Evolutionary conservation across 108 stramenopile genomes (phyloP).

Genomic region (Skeletonema grethae): DNA sequence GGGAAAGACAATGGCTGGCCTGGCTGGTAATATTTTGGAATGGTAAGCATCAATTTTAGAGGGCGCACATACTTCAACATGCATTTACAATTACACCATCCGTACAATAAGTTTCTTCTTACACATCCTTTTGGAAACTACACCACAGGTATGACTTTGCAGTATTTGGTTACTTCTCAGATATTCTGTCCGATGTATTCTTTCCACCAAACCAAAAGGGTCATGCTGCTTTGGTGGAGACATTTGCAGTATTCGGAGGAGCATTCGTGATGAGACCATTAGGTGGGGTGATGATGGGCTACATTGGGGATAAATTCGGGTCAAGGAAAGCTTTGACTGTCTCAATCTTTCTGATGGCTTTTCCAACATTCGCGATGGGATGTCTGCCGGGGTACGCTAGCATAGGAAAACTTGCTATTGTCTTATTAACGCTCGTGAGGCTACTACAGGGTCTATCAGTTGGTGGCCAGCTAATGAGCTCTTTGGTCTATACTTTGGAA

Average conservation of each 20-base stretch:
- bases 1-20: slow-evolving; percentile 29
- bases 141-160: slow-evolving; percentile 49
- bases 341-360: slow-evolving; percentile 45
- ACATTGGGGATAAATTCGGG: slow-evolving; percentile 47
- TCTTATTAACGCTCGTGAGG: slow-evolving; percentile 41
- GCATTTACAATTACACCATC: no score
- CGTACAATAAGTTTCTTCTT: not conserved
- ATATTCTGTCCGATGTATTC: slow-evolving; percentile 44
- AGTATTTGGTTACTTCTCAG: slow-evolving; percentile 54
- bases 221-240: slow-evolving; percentile 36
- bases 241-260: slow-evolving; percentile 57
- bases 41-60: slow-evolving; percentile 17
- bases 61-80: no score
- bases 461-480: slow-evolving; percentile 45
- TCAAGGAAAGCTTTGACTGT: slow-evolving; percentile 36
- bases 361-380: slow-evolving; percentile 48
- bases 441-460: slow-evolving; percentile 50
- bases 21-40: slow-evolving; percentile 49
- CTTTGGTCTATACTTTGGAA: slow-evolving; percentile 46
- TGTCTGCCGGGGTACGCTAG: slow-evolving; percentile 39
- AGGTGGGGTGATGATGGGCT: slow-evolving; percentile 45
- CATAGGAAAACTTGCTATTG: slow-evolving; percentile 29
- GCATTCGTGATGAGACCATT: slow-evolving; percentile 52
- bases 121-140: not conserved
- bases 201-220: slow-evolving; percentile 50